Evolutionary conservation across 2,329 filamentous ascomycete species (phyloP), one percentile per base, ranked within the genome.

Genomic region (Beauveria varroae): DNA sequence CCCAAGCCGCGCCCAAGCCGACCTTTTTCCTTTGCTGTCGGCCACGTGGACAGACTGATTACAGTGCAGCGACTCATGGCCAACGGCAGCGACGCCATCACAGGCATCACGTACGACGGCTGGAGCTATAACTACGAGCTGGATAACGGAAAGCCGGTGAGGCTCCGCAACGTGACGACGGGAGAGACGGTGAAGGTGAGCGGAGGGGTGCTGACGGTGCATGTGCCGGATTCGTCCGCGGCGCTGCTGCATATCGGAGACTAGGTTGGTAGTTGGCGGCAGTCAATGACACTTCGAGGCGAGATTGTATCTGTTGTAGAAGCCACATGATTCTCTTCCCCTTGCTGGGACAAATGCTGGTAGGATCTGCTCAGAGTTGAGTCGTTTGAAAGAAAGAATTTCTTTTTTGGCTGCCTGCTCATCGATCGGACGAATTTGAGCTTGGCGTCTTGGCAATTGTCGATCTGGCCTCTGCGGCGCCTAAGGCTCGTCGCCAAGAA

Each of bases 11-110:
- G 78, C 10, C 71, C 49, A 68, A 18, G 66, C 64, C 16, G 70
- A 68, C 22, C 18, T 0, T 69, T 65, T 56, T 70, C 65, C 22
- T 84, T 83, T 63, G 78, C 85, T 58, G 67, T 67, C 62, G 61
- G 67, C 50, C 65, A 64, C 6, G 14, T 28, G 34, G 30, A 8
- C 9, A 20, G 18, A n/a, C 26, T 65, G 1, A 68, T 74, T 2
- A 64, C 62, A 0, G 74, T 85, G 56, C 75, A 82, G 67, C 72
- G 84, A 28, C 69, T 88, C 37, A 68, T 75, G 54, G 85, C 86
- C 2, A 86, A 86, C 69, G 85, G 86, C 0, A 86, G 82, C 64
- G 83, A 88, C 71, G 84, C 85, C 9, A 79, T 86, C 24, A 81
- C 80, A 0, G 85, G 84, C 0, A 80, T 87, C 49, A 81, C 82